Percentiles rank a stretch among this genome's conserved stretches.
Evolutionary conservation across 345 rosid genomes (phyloP).

Genomic region (Chamaenerion angustifolium): DNA sequence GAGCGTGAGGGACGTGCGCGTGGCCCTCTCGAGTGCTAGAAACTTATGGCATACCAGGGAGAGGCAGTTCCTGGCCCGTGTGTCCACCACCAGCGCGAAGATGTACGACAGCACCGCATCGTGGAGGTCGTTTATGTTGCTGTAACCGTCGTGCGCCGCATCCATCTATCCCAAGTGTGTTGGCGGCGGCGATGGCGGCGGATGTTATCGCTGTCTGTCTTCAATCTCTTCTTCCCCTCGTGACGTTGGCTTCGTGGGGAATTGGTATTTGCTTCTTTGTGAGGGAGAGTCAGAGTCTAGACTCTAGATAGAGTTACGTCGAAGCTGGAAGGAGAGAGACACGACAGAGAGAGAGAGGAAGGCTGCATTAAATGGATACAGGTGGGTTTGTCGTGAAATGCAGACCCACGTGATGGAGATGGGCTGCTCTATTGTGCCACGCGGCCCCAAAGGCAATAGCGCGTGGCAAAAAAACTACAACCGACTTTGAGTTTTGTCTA

Average conservation of each 20-base stretch:
- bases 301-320: not conserved
- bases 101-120: constrained; percentile 57
- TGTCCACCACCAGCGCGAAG: constrained; percentile 34
- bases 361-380: not conserved
- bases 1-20: constrained; percentile 68
- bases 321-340: not conserved
- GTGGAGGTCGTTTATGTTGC: constrained; percentile 48
- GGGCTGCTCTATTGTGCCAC: constrained; percentile 1
- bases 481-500: no score
- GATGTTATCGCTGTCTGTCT: not conserved
- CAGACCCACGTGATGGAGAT: constrained; percentile 10
- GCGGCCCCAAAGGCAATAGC: not conserved
- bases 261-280: no score
- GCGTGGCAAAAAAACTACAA: no score
- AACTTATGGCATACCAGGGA: constrained; percentile 59
- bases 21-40: constrained; percentile 48
- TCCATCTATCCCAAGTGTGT: not conserved
- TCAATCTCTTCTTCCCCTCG: no score
- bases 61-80: constrained; percentile 57
- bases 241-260: not conserved
- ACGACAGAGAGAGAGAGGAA: not conserved
- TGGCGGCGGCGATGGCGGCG: constrained; percentile 3
- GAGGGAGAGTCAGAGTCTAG: no score
- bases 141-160: not conserved
- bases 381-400: constrained; percentile 11